Conservation (phyloP, 495 filamentous ascomycete genomes). For the Glarea lozoyensis region DNA sequence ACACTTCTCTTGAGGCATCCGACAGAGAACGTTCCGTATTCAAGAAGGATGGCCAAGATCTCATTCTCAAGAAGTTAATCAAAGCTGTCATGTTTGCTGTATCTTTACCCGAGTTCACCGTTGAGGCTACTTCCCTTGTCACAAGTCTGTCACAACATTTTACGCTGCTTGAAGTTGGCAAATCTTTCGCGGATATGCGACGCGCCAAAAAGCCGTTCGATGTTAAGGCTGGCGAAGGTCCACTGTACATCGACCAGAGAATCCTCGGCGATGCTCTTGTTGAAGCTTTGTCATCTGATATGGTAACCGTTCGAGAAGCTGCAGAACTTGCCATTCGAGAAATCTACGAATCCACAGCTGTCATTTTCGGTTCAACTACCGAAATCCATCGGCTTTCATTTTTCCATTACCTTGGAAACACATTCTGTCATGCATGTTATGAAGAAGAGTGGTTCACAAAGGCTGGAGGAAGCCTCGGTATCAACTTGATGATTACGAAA, state of each 20-base stretch:
- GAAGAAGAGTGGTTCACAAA: constrained; percentile 98
- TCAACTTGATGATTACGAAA: constrained; percentile 70
- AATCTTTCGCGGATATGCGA: constrained; percentile 64
- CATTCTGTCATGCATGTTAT: constrained; percentile 89
- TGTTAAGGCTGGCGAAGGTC: constrained; percentile 76
- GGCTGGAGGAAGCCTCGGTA: constrained; percentile 81
- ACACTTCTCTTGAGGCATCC: constrained; percentile 55
- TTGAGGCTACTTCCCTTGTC: constrained; percentile 62
- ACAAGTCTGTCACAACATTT: constrained; percentile 81
- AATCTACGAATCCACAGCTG: constrained; percentile 66
- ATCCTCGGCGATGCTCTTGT: constrained; percentile 82
- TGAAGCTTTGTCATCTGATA: constrained; percentile 79
- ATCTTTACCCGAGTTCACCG: constrained; percentile 69
- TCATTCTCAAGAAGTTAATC: constrained; percentile 71
- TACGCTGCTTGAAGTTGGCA: constrained; percentile 81
- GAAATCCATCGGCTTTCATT: constrained; percentile 65
- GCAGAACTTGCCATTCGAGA: constrained; percentile 68
- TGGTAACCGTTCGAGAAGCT: constrained; percentile 67
- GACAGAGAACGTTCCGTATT: constrained; percentile 73
- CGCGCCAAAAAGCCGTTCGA: constrained; percentile 68
- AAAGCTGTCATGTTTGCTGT: constrained; percentile 82
- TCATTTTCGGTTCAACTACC: constrained; percentile 69
- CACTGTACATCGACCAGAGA: constrained; percentile 73
- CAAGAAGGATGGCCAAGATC: constrained; percentile 79
- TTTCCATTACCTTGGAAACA: constrained; percentile 69